These are phyloP conservation scores for Musa troglodytarum DNA, from an alignment of 176 grass and related monocot genomes.

Conservation along the genomic window DNA sequence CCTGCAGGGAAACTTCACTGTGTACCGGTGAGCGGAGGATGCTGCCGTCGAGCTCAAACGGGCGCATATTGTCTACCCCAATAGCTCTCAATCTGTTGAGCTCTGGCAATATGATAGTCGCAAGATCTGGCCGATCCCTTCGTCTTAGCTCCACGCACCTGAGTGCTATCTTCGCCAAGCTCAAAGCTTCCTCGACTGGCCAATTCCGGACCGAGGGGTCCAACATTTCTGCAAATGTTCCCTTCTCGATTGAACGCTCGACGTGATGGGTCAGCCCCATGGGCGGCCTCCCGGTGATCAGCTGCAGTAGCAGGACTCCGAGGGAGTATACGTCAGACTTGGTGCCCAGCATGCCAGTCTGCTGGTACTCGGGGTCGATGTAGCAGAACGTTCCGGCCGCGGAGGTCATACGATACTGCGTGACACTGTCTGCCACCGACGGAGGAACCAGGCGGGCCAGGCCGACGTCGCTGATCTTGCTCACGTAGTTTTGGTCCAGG, in stretches of 20 bases:
- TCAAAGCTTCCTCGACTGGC: slow-evolving; percentile 29
- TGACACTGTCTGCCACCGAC: slow-evolving; percentile 22
- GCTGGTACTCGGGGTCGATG: slow-evolving; percentile 45
- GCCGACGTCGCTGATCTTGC: slow-evolving; percentile 46
- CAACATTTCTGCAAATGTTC: slow-evolving; percentile 22
- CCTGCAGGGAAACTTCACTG: not conserved
- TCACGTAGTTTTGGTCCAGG: slow-evolving; percentile 31
- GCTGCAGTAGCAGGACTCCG: slow-evolving; percentile 35
- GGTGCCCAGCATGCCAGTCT: slow-evolving; percentile 37
- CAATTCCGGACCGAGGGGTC: slow-evolving; percentile 28
- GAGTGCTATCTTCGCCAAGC: slow-evolving; percentile 24
- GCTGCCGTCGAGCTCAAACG: not conserved
- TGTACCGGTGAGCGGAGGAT: not conserved
- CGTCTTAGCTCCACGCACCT: slow-evolving; percentile 31
- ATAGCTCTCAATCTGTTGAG: slow-evolving; percentile 28
- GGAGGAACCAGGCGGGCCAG: slow-evolving; percentile 36
- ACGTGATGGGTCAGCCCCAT: slow-evolving; percentile 29
- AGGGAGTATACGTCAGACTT: slow-evolving; percentile 41
- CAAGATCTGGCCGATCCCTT: slow-evolving; percentile 37
- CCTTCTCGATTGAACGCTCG: slow-evolving; percentile 15
- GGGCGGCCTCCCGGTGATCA: slow-evolving; percentile 29
- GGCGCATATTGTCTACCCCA: slow-evolving; percentile 12
- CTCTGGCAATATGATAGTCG: slow-evolving; percentile 27
- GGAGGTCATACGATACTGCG: slow-evolving; percentile 38
- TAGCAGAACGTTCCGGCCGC: slow-evolving; percentile 39